These are phyloP conservation scores for Ophiocordyceps sinensis DNA, from an alignment of 2,329 filamentous ascomycete species.

Conservation along the genomic window DNA sequence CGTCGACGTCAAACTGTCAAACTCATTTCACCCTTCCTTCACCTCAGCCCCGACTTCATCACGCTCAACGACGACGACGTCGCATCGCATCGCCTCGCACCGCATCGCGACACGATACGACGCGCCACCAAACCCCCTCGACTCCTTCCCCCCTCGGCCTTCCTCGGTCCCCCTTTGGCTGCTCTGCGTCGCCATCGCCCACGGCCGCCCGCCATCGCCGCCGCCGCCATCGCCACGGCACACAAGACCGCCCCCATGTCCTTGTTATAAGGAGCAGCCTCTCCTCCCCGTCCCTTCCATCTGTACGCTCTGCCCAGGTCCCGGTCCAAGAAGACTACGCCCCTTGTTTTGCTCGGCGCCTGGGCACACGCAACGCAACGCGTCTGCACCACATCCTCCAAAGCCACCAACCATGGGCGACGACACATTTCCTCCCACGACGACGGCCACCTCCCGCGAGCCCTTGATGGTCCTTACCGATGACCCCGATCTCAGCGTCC, in stretches of 20 bases:
- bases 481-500: neutral
- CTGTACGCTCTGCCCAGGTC: neutral
- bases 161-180: neutral
- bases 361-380: neutral
- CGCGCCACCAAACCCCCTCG: neutral
- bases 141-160: neutral
- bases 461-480: neutral
- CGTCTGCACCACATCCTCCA: neutral
- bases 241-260: slow-evolving; percentile 15
- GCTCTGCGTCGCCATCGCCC: neutral
- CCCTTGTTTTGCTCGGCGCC: neutral
- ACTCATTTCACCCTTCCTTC: neutral
- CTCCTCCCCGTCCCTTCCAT: neutral
- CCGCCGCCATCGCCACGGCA: neutral
- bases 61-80: neutral
- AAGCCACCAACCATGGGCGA: slow-evolving; percentile 15
- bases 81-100: neutral
- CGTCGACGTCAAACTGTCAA: neutral
- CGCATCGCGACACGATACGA: neutral
- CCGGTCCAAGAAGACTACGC: neutral
- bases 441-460: slow-evolving; percentile 13
- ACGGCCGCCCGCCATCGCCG: neutral
- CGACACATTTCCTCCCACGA: slow-evolving; percentile 12
- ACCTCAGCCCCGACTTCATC: neutral
- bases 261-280: slow-evolving; percentile 15